Conservation (phyloP, 441 rosid genomes). For the Brassica hybrid region DNA sequence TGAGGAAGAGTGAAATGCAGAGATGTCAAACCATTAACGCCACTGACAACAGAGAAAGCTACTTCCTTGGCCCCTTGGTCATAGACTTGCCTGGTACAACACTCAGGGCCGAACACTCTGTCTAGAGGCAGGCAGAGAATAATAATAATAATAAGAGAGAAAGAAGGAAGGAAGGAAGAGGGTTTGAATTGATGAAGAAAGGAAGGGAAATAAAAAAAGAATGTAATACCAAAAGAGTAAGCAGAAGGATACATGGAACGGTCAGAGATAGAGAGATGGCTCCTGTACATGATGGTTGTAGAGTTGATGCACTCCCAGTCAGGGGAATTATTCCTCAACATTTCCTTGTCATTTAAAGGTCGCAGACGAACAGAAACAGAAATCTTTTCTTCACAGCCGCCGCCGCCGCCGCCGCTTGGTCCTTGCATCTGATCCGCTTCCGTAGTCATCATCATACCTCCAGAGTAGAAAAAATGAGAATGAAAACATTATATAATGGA, state of each 20-base stretch:
- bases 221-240: constrained; percentile 56
- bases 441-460: constrained; percentile 45
- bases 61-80: constrained; percentile 65
- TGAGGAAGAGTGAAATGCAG: constrained; percentile 34
- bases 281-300: constrained; percentile 55
- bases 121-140: constrained; percentile 45
- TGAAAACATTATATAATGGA: neutral
- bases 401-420: too few relatives aligned
- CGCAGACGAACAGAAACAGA: constrained; percentile 65
- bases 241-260: constrained; percentile 68
- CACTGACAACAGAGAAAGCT: constrained; percentile 65
- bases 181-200: neutral
- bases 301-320: constrained; percentile 73
- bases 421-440: constrained; percentile 56
- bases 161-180: constrained; percentile 12
- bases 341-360: constrained; percentile 66
- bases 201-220: neutral
- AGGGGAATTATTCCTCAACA: constrained; percentile 48
- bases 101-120: constrained; percentile 59
- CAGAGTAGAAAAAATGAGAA: constrained; percentile 14
- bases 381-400: constrained; percentile 50
- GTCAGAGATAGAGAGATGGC: constrained; percentile 59
- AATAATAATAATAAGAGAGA: neutral
- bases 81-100: constrained; percentile 57
- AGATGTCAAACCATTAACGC: constrained; percentile 48